Conservation (phyloP, 176 grass and related monocot species). For the Eragrostis nindensis region DNA sequence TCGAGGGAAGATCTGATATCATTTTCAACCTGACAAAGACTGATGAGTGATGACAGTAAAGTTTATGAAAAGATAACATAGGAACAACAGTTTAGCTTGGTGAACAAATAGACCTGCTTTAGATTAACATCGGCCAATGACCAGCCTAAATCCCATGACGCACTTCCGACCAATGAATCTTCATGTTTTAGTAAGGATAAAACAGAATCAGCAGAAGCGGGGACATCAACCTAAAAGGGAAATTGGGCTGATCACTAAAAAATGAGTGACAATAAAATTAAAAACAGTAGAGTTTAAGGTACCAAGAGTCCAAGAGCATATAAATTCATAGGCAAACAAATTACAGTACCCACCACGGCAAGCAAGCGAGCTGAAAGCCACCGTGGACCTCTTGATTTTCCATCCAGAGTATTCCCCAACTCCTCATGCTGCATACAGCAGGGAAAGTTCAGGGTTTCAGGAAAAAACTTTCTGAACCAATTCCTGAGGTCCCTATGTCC, state of each 20-base stretch:
- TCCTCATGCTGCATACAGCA: constrained; percentile 40
- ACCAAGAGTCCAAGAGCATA: constrained; percentile 5
- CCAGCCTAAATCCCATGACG: constrained; percentile 88
- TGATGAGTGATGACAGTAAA: constrained; percentile 5
- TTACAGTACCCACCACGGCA: constrained; percentile 62
- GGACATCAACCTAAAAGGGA: constrained; percentile 75
- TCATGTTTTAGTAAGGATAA: constrained; percentile 66
- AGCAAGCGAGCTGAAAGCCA: constrained; percentile 73
- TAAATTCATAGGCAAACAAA: constrained; percentile 36
- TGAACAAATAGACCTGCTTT: constrained; percentile 61
- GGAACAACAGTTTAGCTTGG: constrained; percentile 20
- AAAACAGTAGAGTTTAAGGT: background rate
- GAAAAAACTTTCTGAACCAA: background rate
- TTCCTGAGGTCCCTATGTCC: background rate
- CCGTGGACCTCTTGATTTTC: constrained; percentile 36
- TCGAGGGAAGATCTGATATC: constrained; percentile 48
- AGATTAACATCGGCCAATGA: constrained; percentile 56
- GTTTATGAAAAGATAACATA: constrained; percentile 16
- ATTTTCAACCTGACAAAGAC: constrained; percentile 61
- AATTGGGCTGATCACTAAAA: constrained; percentile 24
- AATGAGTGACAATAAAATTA: background rate
- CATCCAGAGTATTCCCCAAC: constrained; percentile 21
- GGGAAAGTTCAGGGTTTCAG: constrained; percentile 10
- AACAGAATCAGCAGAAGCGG: constrained; percentile 66
- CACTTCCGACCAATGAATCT: constrained; percentile 49